Base-by-base conservation (phyloP, 1,284 basidiomycete species). In the Naganishia liquefaciens region DNA sequence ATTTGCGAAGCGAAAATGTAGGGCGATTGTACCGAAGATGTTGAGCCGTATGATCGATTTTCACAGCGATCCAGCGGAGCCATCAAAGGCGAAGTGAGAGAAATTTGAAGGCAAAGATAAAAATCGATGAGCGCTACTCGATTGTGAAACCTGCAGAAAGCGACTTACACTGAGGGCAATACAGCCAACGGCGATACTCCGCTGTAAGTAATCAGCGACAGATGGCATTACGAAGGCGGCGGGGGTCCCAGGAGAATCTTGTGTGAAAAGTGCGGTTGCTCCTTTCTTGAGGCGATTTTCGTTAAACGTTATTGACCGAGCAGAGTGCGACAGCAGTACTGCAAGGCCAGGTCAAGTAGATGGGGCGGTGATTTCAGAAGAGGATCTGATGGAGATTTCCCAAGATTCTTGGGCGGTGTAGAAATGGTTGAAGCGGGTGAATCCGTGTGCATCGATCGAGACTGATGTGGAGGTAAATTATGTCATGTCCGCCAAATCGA, bases 181-280 rank as follows among this genome's bases (percentile, higher is more conserved):
- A 60, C 57, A 60, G 5, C 57, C 47, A 10, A 60, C 57, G 17
- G 57, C 57, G 15, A 60, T 33, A n/a, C 57, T 42, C 19, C 57
- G 30, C 46, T 60, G 57, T 33, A 60, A 25, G 46, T 60, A 60
- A 60, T 60, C 57, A 19, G 57, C 57, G 33, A 60, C 46, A 9
- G 46, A 50, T 10, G 57, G 57, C 57, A 60, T 60, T 3, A 13
- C 13, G 13, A 10, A 37, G 13, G 33, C 9, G 33, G 33, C 33
- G 33, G 7, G 9, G 13, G n/a, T n/a, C 13, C 23, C 43, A 7
- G 43, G 3, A 44, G 15, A 19, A 44, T 44, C n/a, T n/a, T n/a
- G n/a, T n/a, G n/a, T n/a, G n/a, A 19, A 44, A 17, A 5, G 43
- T 17, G 43, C 43, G 15, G 43, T n/a, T 17, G 23, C n/a, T 19